Evolutionary conservation across 2,329 filamentous ascomycete species (phyloP).

Genomic region (Trichophyton equinum): DNA sequence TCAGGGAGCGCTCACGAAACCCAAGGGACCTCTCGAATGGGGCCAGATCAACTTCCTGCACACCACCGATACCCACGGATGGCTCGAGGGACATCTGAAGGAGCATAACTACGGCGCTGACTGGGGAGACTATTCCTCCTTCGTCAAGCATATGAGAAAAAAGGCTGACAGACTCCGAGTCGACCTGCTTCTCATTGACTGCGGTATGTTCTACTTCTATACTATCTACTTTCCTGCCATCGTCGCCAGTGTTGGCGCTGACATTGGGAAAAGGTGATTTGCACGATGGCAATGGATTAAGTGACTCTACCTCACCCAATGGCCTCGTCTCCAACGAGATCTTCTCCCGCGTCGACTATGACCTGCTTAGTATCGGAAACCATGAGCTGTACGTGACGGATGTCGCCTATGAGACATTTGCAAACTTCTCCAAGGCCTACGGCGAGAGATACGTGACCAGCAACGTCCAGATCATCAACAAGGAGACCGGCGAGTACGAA

Average conservation of each 20-base stretch:
- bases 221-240: not conserved
- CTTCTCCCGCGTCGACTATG: slow-evolving; percentile 42
- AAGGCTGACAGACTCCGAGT: slow-evolving; percentile 65
- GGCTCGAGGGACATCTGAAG: slow-evolving; percentile 84
- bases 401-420: slow-evolving; percentile 50
- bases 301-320: slow-evolving; percentile 47
- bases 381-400: slow-evolving; percentile 54
- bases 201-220: slow-evolving; percentile 39
- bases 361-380: slow-evolving; percentile 46
- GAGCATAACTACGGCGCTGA: slow-evolving; percentile 70
- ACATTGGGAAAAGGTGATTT: slow-evolving; percentile 37
- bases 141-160: slow-evolving; percentile 67
- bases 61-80: slow-evolving; percentile 91
- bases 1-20: slow-evolving; percentile 13
- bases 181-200: slow-evolving; percentile 84
- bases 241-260: not conserved
- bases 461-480: slow-evolving; percentile 41
- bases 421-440: slow-evolving; percentile 47
- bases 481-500: slow-evolving; percentile 32
- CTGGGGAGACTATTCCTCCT: slow-evolving; percentile 96
- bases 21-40: slow-evolving; percentile 40
- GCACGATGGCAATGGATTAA: slow-evolving; percentile 53
- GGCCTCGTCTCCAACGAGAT: slow-evolving; percentile 43
- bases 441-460: slow-evolving; percentile 42
- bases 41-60: slow-evolving; percentile 96